phyloP scores from a whole-genome alignment of 768 basidiomycete species.

The Mycena chlorophos region DNA sequence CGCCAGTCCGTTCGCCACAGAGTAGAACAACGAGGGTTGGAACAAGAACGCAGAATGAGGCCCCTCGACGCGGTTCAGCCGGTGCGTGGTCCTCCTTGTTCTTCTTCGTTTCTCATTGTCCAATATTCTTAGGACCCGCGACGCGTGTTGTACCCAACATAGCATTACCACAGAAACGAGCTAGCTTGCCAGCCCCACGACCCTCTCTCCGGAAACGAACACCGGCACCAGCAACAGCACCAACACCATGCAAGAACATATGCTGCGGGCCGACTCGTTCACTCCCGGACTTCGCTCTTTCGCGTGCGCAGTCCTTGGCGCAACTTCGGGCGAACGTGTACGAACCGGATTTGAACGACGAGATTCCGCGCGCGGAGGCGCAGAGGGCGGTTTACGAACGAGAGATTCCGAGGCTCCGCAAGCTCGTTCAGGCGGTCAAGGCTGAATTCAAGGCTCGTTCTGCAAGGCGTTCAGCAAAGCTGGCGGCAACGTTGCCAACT shows the following conservation, averaged over 20 bases:
- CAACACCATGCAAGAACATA: neutral
- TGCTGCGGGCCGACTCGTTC: neutral
- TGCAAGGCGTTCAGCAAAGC: no score
- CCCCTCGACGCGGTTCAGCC: neutral
- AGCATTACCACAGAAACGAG: neutral
- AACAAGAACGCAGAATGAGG: neutral
- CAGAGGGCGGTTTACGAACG: neutral
- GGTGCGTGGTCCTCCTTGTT: neutral
- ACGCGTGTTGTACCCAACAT: no score
- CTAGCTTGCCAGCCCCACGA: neutral
- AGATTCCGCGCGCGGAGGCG: constrained; percentile 2
- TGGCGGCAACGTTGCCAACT: no score
- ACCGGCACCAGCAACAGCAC: neutral
- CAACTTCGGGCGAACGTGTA: neutral
- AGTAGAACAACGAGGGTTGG: no score
- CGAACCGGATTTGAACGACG: neutral
- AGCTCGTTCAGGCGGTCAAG: neutral
- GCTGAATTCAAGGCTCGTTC: neutral
- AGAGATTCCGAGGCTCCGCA: constrained; percentile 10
- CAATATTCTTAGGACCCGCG: no score
- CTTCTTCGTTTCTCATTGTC: no score
- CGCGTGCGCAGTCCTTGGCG: neutral
- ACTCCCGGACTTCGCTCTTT: neutral
- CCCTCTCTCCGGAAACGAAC: neutral
- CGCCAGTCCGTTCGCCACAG: neutral